phyloP scores from a whole-genome alignment of 2,329 filamentous ascomycete genomes.

The Colletotrichum abscissum region DNA sequence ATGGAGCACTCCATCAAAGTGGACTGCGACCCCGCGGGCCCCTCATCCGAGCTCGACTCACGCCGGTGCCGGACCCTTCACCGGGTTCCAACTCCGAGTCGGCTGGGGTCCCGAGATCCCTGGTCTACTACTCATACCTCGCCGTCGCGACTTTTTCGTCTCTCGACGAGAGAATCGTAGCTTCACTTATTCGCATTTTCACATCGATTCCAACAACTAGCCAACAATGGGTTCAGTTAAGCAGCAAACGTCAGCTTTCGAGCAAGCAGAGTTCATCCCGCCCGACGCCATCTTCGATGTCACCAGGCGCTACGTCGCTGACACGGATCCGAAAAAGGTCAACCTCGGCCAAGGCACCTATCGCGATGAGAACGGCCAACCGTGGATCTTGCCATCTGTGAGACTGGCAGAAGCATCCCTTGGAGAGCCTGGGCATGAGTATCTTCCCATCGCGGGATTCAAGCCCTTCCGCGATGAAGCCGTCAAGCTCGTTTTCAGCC shows the following conservation, averaged over 20 bases:
- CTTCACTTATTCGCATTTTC: neutral
- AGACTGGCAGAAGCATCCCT: conserved; percentile 40
- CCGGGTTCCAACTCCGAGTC: conserved; percentile 27
- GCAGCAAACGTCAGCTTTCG: conserved; percentile 36
- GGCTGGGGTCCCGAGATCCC: conserved; percentile 19
- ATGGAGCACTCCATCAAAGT: conserved; percentile 1
- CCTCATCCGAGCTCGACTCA: conserved; percentile 12
- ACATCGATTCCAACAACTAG: neutral
- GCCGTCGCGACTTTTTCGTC: neutral
- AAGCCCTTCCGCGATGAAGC: conserved; percentile 46
- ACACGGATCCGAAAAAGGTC: conserved; percentile 46
- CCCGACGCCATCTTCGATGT: conserved; percentile 49
- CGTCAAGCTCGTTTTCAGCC: conserved; percentile 45
- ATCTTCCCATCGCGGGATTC: conserved; percentile 49
- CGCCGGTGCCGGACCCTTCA: conserved; percentile 27
- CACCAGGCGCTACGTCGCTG: conserved; percentile 45
- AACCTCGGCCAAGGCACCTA: conserved; percentile 53
- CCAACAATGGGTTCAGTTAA: conserved; percentile 23
- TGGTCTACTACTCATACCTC: neutral
- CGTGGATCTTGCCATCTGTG: conserved; percentile 53
- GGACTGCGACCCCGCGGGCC: conserved; percentile 19
- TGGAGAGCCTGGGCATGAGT: conserved; percentile 46
- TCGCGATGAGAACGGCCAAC: conserved; percentile 49
- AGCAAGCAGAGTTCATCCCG: conserved; percentile 40
- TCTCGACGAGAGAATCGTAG: neutral